Evolutionary conservation across 345 rosid genomes (phyloP), one percentile per base, ranked within the genome.

Genomic region (sweet orange (Citrus sinensis)): DNA sequence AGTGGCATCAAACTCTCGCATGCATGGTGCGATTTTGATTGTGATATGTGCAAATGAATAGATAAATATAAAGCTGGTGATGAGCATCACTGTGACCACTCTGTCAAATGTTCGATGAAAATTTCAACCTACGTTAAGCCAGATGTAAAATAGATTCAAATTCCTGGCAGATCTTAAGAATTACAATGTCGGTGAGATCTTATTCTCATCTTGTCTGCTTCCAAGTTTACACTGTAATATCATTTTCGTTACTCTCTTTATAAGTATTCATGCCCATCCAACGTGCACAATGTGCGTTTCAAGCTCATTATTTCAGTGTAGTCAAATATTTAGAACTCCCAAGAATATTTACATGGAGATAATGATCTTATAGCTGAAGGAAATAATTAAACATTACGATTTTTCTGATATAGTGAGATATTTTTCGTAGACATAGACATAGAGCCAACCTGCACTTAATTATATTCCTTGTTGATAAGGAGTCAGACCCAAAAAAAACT

Each of bases 181-280:
- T 78, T 83, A 85, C 64, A 60, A 25, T 73, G 80, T 76, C 75
- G 82, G 82, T 68, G 82, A 62, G 79, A 79, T 85, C 80, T 74
- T 87, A 83, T 84, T 82, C 85, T 80, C 71, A 29, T 73, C 37
- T 58, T 82, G 83, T 83, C 86, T 69, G 81, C 82, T 79, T 63
- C 79, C 76, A 73, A 79, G 82, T 62, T 81, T 42, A 82, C 87
- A 76, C 51, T 30, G 72, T 70, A 66, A 66, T 67, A 76, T 49
- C 73, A 68, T 81, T 76, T 65, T 19, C 24, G 20, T 32, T 32
- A 2, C 34, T 29, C 34, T 5, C 35, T 5, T 2, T 65, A 10
- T 61, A 10, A 10, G 27, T 24, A 25, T 25, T 25, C 25, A 25
- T 25, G 25, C 25, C 25, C 25, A 25, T 25, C 25, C 25, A 25